Evolutionary conservation across 2,329 filamentous ascomycete genomes (phyloP).

Genomic region (Alternaria ventricosa): DNA sequence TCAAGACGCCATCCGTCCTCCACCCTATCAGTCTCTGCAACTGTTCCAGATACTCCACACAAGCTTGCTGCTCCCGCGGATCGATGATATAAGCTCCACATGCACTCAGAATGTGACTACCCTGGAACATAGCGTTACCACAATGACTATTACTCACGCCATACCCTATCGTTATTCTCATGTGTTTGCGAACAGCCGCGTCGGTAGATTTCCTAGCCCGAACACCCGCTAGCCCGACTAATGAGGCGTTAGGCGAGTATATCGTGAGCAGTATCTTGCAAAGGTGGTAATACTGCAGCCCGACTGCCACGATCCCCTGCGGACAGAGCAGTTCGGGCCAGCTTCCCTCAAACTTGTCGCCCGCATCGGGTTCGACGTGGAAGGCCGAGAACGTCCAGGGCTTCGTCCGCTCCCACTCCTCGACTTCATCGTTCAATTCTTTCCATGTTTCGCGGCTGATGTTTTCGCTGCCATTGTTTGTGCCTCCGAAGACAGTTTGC

Average conservation of each 20-base stretch:
- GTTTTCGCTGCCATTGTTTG: slow-evolving; percentile 17
- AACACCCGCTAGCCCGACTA: slow-evolving; percentile 35
- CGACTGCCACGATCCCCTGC: slow-evolving; percentile 35
- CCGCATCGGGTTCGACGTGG: slow-evolving; percentile 27
- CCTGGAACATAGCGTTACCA: slow-evolving; percentile 40
- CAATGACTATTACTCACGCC: slow-evolving; percentile 37
- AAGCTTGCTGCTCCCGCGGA: slow-evolving; percentile 33
- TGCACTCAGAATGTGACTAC: slow-evolving; percentile 38
- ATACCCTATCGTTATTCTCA: slow-evolving; percentile 38
- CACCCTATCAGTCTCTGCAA: slow-evolving; percentile 33
- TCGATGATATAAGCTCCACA: slow-evolving; percentile 39
- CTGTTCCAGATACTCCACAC: slow-evolving; percentile 33
- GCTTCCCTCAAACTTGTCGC: slow-evolving; percentile 26
- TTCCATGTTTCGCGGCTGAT: slow-evolving; percentile 37
- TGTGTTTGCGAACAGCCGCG: slow-evolving; percentile 34
- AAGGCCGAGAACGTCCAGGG: slow-evolving; percentile 39
- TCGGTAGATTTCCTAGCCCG: slow-evolving; percentile 35
- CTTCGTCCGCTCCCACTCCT: slow-evolving; percentile 42
- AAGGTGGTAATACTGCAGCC: slow-evolving; percentile 40
- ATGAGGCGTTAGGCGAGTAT: slow-evolving; percentile 35
- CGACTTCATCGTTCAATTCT: slow-evolving; percentile 35
- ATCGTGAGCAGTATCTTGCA: slow-evolving; percentile 40
- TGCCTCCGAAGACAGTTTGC: slow-evolving; percentile 32
- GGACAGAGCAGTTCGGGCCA: slow-evolving; percentile 35
- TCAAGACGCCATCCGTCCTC: slow-evolving; percentile 37